Evolutionary conservation across 139 green algal genomes (phyloP), one percentile per base, ranked within the genome.

Genomic region (Chlamydomonas eustigma): DNA sequence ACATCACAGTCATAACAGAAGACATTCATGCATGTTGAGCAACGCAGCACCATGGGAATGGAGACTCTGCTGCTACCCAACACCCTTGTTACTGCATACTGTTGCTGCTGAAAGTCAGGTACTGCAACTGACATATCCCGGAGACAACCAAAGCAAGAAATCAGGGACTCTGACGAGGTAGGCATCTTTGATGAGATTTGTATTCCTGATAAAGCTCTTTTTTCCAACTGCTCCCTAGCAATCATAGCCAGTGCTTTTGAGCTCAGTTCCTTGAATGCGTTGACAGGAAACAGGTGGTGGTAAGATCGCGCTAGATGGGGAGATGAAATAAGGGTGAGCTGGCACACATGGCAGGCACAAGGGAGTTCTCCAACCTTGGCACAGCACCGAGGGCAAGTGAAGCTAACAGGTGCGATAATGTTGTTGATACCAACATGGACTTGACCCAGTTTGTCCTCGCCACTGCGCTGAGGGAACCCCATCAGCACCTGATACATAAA

Each of bases 271-370:
- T 82, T 37, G 67, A 93, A 99, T 0, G 84, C 81, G 25, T 79
- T 50, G 0, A 98, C 89, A 0, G 95, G 95, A 78, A 99, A 99
- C 3, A 99, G 86, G 85, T 99, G 95, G 81, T 99, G 95, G 84
- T 99, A 99, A 51, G 92, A 97, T 30, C 95, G 85, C 1, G 95
- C 95, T 18, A 99, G 79, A 83, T 99, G 95, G 1, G 95, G 89
- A 0, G 93, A 96, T 0, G 93, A 96, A 5, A 99, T 92, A n/a
- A 99, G 88, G 18, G 94, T 97, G 44, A 99, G 84, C 2, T 83
- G 86, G 77, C 95, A 99, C 33, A 96, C 88, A 68, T 94, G 92
- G 84, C 95, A 99, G 36, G 88, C 73, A 64, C 78, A 85, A 2
- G 95, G 95, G 71, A 98, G 88, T 76, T 97, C 93, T 0, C 78